These are phyloP conservation scores for Oryza rufipogon DNA, from an alignment of 176 grass and related monocot genomes.

Conservation along the genomic window DNA sequence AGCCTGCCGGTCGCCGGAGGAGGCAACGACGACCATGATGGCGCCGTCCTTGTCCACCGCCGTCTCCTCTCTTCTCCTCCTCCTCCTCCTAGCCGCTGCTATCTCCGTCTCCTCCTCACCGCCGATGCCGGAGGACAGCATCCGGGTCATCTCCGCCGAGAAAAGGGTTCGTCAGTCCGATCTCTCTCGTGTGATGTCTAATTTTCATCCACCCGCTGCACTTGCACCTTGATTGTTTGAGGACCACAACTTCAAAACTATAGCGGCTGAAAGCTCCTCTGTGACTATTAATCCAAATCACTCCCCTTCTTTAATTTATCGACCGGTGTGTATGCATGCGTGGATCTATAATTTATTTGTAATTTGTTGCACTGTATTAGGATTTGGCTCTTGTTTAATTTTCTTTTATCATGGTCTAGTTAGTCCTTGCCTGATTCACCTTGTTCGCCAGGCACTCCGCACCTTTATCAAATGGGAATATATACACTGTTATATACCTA, in stretches of 20 bases:
- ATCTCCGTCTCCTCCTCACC: constrained; percentile 4
- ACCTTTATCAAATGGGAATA: neutral
- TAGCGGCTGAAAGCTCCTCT: neutral
- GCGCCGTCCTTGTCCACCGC: neutral
- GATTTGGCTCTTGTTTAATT: neutral
- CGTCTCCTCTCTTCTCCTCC: neutral
- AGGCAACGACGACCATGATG: constrained; percentile 34
- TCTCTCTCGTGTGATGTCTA: neutral
- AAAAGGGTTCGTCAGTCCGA: constrained; percentile 34
- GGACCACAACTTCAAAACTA: neutral
- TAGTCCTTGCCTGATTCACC: neutral
- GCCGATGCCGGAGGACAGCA: constrained; percentile 29
- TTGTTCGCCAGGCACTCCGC: neutral
- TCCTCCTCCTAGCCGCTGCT: constrained; percentile 11
- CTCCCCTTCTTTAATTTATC: neutral
- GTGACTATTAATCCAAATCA: neutral
- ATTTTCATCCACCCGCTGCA: neutral
- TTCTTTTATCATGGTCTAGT: neutral
- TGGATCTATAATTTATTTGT: neutral
- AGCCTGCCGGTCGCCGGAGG: constrained; percentile 25
- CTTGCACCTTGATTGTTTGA: neutral
- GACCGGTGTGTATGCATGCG: neutral
- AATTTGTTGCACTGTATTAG: neutral
- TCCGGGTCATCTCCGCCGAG: constrained; percentile 60
- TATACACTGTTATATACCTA: neutral